phyloP scores from a whole-genome alignment of 108 stramenopile genomes.

The Cyclotella sp. region DNA sequence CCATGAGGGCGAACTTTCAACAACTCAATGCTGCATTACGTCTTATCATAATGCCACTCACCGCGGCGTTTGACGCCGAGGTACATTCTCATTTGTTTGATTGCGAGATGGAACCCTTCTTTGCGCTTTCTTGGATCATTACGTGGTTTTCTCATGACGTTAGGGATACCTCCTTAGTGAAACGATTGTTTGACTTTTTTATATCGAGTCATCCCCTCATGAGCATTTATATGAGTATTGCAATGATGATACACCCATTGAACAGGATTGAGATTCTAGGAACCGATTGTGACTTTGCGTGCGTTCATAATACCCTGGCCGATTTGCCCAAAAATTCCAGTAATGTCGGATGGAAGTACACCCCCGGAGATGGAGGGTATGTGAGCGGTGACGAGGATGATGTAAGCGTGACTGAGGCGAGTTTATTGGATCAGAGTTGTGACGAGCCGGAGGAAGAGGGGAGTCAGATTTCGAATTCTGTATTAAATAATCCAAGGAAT shows the following conservation, averaged over 20 bases:
- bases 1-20: conserved; percentile 62
- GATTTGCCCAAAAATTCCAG: conserved; percentile 80
- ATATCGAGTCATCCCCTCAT: conserved; percentile 82
- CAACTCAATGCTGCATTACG: conserved; percentile 69
- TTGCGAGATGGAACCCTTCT: conserved; percentile 91
- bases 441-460: conserved; percentile 39
- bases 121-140: conserved; percentile 86
- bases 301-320: conserved; percentile 80
- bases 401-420: conserved; percentile 31
- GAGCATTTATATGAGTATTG: conserved; percentile 78
- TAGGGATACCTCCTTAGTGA: conserved; percentile 79
- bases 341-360: conserved; percentile 76
- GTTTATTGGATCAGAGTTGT: conserved; percentile 31
- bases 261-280: conserved; percentile 81
- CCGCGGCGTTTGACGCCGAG: conserved; percentile 63
- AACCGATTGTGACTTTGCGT: conserved; percentile 89
- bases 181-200: conserved; percentile 91
- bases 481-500: conserved; percentile 14
- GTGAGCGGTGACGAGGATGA: conserved; percentile 67
- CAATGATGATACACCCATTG: conserved; percentile 83
- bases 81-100: conserved; percentile 79
- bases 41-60: conserved; percentile 70
- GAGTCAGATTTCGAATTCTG: conserved; percentile 13
- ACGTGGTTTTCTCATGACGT: conserved; percentile 96
- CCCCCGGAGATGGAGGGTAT: conserved; percentile 38